Evolutionary conservation across 75 land plant species (phyloP), one percentile per base, ranked within the genome.

Genomic region (Azolla pinnata): DNA sequence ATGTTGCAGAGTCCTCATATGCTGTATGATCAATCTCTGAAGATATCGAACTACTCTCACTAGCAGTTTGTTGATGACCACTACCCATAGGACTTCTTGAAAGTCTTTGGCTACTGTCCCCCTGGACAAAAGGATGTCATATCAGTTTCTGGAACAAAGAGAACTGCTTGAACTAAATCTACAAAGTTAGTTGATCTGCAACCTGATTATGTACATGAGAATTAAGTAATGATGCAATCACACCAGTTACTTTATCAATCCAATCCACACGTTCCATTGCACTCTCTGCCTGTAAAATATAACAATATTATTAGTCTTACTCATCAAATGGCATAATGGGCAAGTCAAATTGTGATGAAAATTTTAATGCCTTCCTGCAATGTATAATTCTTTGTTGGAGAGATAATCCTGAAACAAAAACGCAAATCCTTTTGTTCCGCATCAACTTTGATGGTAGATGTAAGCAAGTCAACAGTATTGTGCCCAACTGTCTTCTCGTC

Each of bases 381-480:
- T 25, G 97, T 95, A 55, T 73, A 86, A 20, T 70, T 77, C 63
- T 90, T 95, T 10, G 64, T n/a, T 25, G 99, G 99, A 54, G 96
- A 89, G 20, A 95, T 89, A 56, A 95, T 86, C 63, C 99, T 75
- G 61, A 95, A 95, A 64, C 99, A 95, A 64, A 95, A 85, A 3
- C 91, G 80, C 40, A 95, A 65, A 69, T 95, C 90, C 66, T 78
- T 60, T 59, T 95, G 90, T 25, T 95, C 91, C 25, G 96, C 90
- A 72, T 90, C 97, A 32, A 95, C 79, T 67, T 95, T 95, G 62
- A 89, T 86, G 1, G 97, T 83, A 31, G 99, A 85, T 31, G 86
- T 82, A 5, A 67, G 84, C 44, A 95, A 75, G 69, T 95, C 84
- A 44, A 95, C 79, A 51, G 91, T 86, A 69, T 60, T 79, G 48